Base-by-base conservation (phyloP, 139 green algal species). In the Zygnema cylindricum region DNA sequence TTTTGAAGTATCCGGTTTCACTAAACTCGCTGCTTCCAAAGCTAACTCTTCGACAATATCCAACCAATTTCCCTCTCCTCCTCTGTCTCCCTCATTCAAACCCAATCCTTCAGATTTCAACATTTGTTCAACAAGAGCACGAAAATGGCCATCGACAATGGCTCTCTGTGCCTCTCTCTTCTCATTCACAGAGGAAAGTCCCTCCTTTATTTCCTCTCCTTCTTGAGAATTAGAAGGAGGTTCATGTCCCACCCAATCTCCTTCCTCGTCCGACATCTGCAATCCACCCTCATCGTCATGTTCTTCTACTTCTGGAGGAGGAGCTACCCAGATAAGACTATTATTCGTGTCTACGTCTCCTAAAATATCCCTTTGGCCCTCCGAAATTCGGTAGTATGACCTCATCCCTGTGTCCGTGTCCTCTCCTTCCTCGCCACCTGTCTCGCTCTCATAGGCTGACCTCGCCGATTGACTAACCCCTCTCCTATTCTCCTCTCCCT, bases 71-170 rank as follows among this genome's bases (percentile, higher is more conserved):
- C 3, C 76, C 23, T 33, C 21, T 2, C 77, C 35, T 41, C 78
- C 86, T 35, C 76, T 84, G 21, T 63, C n/a, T 32, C 54, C 85
- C 23, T 35, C 25, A 2, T 57, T 41, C 32, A 63, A 43, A 39
- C 63, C 33, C 32, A 91, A 33, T 33, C 42, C 87, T 33, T 88
- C 87, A 1, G 87, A 42, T 7, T 21, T 22, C 1, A 91, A 71
- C 43, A 91, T 43, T 42, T 91, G 87, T 69, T 54, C 87, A 1
- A 91, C 87, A 3, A 91, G 87, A 39, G 79, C 86, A 25, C 82
- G 35, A 39, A 91, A 89, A 63, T 91, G 86, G 55, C 81, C 81
- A 22, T 91, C 86, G 21, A 89, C 69, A 39, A 91, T 69, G n/a
- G 85, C 79, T 21, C 86, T 49, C 42, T 88, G 81, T 41, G 73